phyloP scores from a whole-genome alignment of 345 rosid genomes.

The Corymbia maculata region DNA sequence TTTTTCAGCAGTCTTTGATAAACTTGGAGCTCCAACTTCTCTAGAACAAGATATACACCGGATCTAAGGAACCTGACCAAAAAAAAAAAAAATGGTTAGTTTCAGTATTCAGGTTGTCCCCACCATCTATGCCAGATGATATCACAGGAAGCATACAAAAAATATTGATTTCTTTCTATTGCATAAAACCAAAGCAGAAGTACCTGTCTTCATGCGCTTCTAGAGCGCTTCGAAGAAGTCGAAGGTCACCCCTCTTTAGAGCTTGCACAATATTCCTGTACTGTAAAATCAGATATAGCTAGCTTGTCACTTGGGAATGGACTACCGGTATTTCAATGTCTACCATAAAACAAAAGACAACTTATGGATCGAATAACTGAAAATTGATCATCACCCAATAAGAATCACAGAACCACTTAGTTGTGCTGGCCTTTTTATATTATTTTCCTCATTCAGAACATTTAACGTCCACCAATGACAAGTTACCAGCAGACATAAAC shows the following conservation, averaged over 20 bases:
- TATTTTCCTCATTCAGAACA: not conserved
- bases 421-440: not conserved
- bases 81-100: not conserved
- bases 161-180: not conserved
- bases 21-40: conserved; percentile 97
- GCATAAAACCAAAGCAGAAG: conserved; percentile 2
- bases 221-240: conserved; percentile 79
- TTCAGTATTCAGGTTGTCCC: not conserved
- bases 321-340: not conserved
- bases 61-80: conserved; percentile 72
- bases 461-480: not conserved
- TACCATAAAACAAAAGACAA: not conserved
- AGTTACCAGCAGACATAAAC: not conserved
- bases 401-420: not conserved
- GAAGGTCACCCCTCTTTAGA: conserved; percentile 75
- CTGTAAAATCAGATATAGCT: conserved; percentile 19
- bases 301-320: not conserved
- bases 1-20: conserved; percentile 88
- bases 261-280: conserved; percentile 66
- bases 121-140: not conserved
- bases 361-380: not conserved
- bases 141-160: not conserved
- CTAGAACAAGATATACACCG: conserved; percentile 90
- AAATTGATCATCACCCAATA: not conserved
- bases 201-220: conserved; percentile 85